Conservation (phyloP, 2,329 filamentous ascomycete species). For the Aspergillus ochraceus region DNA sequence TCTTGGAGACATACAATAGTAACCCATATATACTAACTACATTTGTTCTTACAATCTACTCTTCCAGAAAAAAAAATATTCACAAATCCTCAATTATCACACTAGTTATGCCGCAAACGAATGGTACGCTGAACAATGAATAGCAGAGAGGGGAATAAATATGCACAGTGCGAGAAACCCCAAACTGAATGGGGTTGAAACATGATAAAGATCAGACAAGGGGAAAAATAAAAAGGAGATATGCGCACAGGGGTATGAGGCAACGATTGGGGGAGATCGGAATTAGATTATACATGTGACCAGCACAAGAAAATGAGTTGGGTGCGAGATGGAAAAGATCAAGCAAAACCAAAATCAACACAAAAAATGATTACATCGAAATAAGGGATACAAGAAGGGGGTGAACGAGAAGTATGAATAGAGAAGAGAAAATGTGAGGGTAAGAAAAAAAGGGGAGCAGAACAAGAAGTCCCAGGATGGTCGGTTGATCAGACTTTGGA, state of each 20-base stretch:
- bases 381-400: not conserved
- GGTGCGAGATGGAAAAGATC: constrained; percentile 18
- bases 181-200: constrained; percentile 3
- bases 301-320: constrained; percentile 37
- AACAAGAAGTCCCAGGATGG: constrained; percentile 40
- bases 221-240: constrained; percentile 24
- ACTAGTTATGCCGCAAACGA: constrained; percentile 18
- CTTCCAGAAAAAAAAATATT: not conserved
- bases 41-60: not conserved
- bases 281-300: constrained; percentile 44
- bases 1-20: too few relatives aligned
- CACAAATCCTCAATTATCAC: constrained; percentile 18
- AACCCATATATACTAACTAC: not conserved
- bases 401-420: constrained; percentile 18
- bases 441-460: constrained; percentile 28
- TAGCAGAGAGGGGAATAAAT: constrained; percentile 16
- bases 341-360: constrained; percentile 17
- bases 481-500: not conserved
- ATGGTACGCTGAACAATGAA: constrained; percentile 16
- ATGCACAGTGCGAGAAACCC: constrained; percentile 17
- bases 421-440: constrained; percentile 24
- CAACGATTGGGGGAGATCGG: constrained; percentile 26
- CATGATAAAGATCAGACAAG: constrained; percentile 12
- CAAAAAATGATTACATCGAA: constrained; percentile 34
- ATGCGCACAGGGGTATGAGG: constrained; percentile 37